Evolutionary conservation across 257 asterid genomes (phyloP).

Genomic region (Asclepias syriaca): DNA sequence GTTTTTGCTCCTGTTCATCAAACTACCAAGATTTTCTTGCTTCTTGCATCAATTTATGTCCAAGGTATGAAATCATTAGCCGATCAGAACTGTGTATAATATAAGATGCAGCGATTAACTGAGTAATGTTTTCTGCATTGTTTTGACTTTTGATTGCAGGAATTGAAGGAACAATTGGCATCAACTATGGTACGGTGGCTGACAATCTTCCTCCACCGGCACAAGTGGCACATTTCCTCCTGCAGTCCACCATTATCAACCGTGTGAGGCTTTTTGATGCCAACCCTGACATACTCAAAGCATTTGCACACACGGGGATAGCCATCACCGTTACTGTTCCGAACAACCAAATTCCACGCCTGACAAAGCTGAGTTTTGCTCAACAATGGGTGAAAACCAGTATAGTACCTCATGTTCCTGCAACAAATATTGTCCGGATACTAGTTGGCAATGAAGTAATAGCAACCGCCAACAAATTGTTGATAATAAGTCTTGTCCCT

Average conservation of each 20-base stretch:
- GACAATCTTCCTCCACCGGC: constrained; percentile 48
- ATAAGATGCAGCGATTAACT: not conserved
- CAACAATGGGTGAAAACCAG: constrained; percentile 45
- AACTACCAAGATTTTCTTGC: constrained; percentile 14
- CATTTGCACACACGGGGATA: constrained; percentile 56
- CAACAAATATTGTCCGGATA: constrained; percentile 51
- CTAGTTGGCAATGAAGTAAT: constrained; percentile 63
- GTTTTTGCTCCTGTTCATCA: constrained; percentile 6
- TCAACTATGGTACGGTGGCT: constrained; percentile 41
- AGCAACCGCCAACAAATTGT: constrained; percentile 42
- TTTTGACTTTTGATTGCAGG: constrained; percentile 32
- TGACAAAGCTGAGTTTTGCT: constrained; percentile 34
- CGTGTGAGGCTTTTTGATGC: constrained; percentile 57
- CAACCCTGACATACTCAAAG: constrained; percentile 44
- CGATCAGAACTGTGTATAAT: not conserved
- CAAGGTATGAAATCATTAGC: constrained; percentile 26
- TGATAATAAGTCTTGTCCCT: constrained; percentile 46
- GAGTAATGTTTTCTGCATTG: not conserved
- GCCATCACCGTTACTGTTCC: constrained; percentile 47
- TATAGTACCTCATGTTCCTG: constrained; percentile 37
- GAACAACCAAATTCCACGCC: constrained; percentile 41
- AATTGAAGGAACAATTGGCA: constrained; percentile 37
- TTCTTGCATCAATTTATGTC: constrained; percentile 22
- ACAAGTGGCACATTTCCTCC: constrained; percentile 49
- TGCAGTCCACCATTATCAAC: constrained; percentile 43